A percentile compares a stretch with the other conserved stretches of the same genome.
These are phyloP conservation scores for Paramecium sonneborni DNA, from an alignment of 73 alveolate species.

Conservation along the genomic window DNA sequence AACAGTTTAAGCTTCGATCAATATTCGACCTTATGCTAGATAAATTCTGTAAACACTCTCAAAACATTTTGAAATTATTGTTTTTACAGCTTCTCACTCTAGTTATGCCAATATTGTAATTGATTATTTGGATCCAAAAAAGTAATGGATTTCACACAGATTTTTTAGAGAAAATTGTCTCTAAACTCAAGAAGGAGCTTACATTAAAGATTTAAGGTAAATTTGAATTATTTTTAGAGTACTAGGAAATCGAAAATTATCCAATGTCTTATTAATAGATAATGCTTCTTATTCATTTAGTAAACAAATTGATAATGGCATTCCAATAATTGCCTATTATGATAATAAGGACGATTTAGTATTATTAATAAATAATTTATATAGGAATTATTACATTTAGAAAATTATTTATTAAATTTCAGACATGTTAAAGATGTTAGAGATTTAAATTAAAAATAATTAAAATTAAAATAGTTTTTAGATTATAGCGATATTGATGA, in stretches of 20 bases:
- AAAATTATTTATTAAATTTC: slow-evolving; percentile 27
- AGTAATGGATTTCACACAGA: slow-evolving; percentile 83
- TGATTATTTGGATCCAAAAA: slow-evolving; percentile 92
- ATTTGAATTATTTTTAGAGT: slow-evolving; percentile 64
- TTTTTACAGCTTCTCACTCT: slow-evolving; percentile 93
- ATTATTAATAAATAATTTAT: background rate
- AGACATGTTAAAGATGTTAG: slow-evolving; percentile 4
- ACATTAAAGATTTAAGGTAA: slow-evolving; percentile 88
- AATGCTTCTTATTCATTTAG: slow-evolving; percentile 94
- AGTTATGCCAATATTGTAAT: slow-evolving; percentile 95
- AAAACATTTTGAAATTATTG: slow-evolving; percentile 82
- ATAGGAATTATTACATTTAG: slow-evolving; percentile 26
- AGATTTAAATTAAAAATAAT: background rate
- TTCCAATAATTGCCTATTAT: slow-evolving; percentile 10
- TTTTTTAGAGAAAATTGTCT: slow-evolving; percentile 92
- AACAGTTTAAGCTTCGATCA: slow-evolving; percentile 81
- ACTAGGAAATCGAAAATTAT: slow-evolving; percentile 80
- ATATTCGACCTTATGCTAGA: slow-evolving; percentile 89
- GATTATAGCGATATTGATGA: background rate
- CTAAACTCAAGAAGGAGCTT: slow-evolving; percentile 84
- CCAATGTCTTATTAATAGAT: slow-evolving; percentile 88
- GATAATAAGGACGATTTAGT: slow-evolving; percentile 4
- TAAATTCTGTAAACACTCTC: slow-evolving; percentile 82
- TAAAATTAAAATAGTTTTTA: background rate
- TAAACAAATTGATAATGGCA: slow-evolving; percentile 84